Conservation (phyloP, 108 stramenopile genomes). For the Nannochloropsis gaditana region DNA sequence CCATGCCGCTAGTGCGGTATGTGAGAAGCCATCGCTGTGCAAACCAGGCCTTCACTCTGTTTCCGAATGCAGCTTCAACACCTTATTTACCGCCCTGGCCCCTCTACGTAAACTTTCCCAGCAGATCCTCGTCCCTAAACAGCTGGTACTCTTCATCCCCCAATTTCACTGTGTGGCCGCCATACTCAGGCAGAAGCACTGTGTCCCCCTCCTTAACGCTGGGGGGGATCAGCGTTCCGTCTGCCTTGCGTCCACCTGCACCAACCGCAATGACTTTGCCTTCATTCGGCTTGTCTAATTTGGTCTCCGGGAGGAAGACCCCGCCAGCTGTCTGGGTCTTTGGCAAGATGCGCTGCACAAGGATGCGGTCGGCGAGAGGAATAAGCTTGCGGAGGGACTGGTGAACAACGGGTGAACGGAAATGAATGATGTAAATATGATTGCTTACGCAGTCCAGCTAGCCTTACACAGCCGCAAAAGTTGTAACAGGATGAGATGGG, state of each 20-base stretch:
- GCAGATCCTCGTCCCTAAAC: constrained; percentile 89
- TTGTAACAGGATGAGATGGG: no score
- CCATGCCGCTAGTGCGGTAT: no score
- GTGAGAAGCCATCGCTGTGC: no score
- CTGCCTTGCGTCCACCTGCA: constrained; percentile 64
- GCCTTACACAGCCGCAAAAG: no score
- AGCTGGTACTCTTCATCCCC: constrained; percentile 81
- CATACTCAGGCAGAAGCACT: constrained; percentile 92
- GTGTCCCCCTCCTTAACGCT: constrained; percentile 63
- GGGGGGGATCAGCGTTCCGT: constrained; percentile 42
- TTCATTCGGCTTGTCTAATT: constrained; percentile 83
- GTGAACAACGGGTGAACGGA: no score
- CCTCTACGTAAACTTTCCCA: constrained; percentile 71
- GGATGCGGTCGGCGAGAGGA: constrained; percentile 92
- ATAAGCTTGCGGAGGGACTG: constrained; percentile 57
- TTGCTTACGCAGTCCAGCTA: no score
- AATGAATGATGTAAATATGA: no score
- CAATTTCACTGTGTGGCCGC: constrained; percentile 78
- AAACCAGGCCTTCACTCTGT: neutral
- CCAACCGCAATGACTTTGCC: constrained; percentile 92
- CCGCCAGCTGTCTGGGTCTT: constrained; percentile 83
- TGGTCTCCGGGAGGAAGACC: constrained; percentile 81
- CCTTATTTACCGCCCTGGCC: neutral
- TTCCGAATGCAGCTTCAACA: neutral
- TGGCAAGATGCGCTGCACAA: constrained; percentile 71